Evolutionary conservation across 169 alveolate species (phyloP).

Genomic region (Plasmodium fragile): DNA sequence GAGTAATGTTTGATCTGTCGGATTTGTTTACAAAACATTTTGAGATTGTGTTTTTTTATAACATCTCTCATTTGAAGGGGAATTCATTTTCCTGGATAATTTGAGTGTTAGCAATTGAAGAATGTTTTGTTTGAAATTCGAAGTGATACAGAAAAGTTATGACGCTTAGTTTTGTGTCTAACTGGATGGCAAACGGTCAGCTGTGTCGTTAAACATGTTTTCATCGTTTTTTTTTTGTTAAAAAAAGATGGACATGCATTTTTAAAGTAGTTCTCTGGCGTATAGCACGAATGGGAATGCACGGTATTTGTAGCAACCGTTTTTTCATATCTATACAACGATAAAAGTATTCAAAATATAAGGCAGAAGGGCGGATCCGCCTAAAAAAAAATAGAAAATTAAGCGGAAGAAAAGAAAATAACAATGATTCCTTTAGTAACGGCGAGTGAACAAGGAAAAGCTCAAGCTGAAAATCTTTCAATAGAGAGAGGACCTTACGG

Average conservation of each 20-base stretch:
- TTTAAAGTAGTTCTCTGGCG: background rate
- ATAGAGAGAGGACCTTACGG: conserved; percentile 77
- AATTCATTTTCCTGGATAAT: too few species aligned
- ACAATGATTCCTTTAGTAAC: conserved; percentile 91
- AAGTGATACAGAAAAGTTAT: background rate
- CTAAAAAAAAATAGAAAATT: conserved; percentile 91
- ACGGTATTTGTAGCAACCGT: conserved; percentile 8
- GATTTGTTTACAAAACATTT: too few species aligned
- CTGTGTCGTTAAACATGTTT: background rate
- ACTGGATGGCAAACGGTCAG: conserved; percentile 4
- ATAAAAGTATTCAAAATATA: background rate
- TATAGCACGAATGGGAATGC: background rate
- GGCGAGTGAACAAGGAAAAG: conserved; percentile 94
- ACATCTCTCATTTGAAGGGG: too few species aligned
- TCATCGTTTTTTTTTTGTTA: background rate
- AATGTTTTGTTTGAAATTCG: background rate
- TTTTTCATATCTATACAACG: background rate
- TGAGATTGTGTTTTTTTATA: too few species aligned
- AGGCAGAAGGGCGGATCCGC: conserved; percentile 90
- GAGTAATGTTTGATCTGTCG: background rate
- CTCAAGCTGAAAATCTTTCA: conserved; percentile 85
- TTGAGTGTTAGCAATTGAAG: too few species aligned
- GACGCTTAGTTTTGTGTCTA: background rate
- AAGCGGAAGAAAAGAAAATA: conserved; percentile 92
- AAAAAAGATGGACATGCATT: background rate